Base-by-base conservation (phyloP, 768 basidiomycete species). In the Boletus sensibilis region DNA sequence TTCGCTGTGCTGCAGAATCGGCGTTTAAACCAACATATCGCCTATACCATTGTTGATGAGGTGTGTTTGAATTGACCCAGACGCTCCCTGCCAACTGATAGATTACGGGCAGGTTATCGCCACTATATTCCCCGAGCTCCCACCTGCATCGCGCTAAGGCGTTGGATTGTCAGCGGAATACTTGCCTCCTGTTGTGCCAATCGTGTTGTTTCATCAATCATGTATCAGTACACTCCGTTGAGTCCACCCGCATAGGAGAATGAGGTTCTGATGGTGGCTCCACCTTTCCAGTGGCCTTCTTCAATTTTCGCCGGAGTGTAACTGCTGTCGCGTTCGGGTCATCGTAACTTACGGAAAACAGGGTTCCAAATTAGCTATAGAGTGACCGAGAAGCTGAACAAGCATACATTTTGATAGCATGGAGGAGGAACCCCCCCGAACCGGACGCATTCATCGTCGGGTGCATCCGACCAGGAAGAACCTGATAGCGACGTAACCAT, bases 401-500 rank as follows among this genome's bases (percentile, higher is more conserved):
- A 35, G 55, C 79, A 42, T 76, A 94, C 89, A 98, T 84, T 82
- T 92, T 92, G n/a, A 85, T 87, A 18, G 86, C 82, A 66, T 90
- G 86, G 31, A 98, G 78, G 42, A 98, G 73, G 73, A 85, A 97
- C 0, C 97, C 96, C 14, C 94, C 95, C 1, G 88, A 86, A 12
- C 92, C 92, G 21, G 91, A 88, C 56, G 86, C 90, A 53, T 79
- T 87, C 97, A 99, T 98, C 60, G 83, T 85, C 4, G 97, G 97
- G 75, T 99, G 97, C 39, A 92, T 96, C 35, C 97, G 82, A 23
- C 97, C 96, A 23, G 97, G 97, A n/a, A 99, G 78, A 16, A 94
- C 87, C 76, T 98, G 96, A 75, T 98, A 99, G 59, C 84, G 82
- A 29, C 96, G 84, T 40, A 92, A 72, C 88, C 91, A 98, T 12